Evolutionary conservation across 2,329 filamentous ascomycete species (phyloP).

Genomic region (Fusarium liriodendri): DNA sequence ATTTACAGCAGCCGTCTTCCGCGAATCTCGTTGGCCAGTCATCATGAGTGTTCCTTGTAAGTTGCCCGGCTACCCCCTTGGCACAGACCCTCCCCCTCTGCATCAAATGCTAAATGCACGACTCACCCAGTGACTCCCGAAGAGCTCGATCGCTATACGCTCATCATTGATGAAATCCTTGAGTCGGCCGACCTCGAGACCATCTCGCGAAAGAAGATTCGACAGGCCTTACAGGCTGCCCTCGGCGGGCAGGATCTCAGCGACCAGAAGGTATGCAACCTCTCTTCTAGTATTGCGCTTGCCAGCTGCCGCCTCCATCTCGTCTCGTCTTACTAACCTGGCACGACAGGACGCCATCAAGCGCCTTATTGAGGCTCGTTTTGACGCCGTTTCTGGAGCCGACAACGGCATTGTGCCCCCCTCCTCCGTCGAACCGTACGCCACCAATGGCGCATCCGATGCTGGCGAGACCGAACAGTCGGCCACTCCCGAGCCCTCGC

Average conservation of each 20-base stretch:
- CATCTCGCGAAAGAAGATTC: conserved; percentile 73
- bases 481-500: conserved; percentile 57
- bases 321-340: conserved; percentile 5
- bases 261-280: conserved; percentile 64
- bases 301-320: background rate
- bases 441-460: conserved; percentile 49
- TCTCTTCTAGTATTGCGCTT: background rate
- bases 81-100: conserved; percentile 11
- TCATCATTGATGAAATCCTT: conserved; percentile 70
- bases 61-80: conserved; percentile 9
- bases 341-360: conserved; percentile 70
- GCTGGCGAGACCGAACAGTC: conserved; percentile 61
- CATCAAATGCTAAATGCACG: conserved; percentile 8
- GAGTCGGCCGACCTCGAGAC: conserved; percentile 68
- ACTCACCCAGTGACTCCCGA: conserved; percentile 58
- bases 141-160: conserved; percentile 64
- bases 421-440: conserved; percentile 47
- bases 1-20: background rate
- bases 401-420: conserved; percentile 61
- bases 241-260: conserved; percentile 68
- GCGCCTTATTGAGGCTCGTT: conserved; percentile 77
- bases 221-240: conserved; percentile 65
- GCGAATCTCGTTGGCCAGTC: conserved; percentile 6
- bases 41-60: conserved; percentile 45
- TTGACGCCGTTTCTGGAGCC: conserved; percentile 73